These are phyloP conservation scores for Diplodia seriata DNA, from an alignment of 2,329 filamentous ascomycete genomes.

Conservation along the genomic window DNA sequence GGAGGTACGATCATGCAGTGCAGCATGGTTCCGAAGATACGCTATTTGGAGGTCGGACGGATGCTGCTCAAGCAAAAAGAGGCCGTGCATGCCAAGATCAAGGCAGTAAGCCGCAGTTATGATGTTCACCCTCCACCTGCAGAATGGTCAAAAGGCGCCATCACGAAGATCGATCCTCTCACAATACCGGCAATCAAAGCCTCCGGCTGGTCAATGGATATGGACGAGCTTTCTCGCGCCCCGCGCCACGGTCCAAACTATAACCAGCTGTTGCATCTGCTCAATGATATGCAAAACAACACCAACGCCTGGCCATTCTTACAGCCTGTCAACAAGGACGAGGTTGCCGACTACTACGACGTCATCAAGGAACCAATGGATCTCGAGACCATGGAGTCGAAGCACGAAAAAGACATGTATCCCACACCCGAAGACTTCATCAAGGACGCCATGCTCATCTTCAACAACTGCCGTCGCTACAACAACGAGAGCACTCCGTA, in stretches of 20 bases:
- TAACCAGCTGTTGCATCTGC: conserved; percentile 87
- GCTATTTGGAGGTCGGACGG: conserved; percentile 89
- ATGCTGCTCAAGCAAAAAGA: conserved; percentile 99
- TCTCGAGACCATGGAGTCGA: conserved; percentile 91
- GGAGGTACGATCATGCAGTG: conserved; percentile 99
- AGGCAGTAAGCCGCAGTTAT: conserved; percentile 87
- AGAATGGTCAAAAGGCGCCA: conserved; percentile 72
- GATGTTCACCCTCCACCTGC: conserved; percentile 84
- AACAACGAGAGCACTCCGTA: conserved; percentile 96
- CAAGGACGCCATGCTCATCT: conserved; percentile 85
- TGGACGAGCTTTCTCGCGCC: conserved; percentile 95
- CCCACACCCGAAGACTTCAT: conserved; percentile 91
- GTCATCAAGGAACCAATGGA: conserved; percentile 99
- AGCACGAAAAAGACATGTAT: conserved; percentile 93
- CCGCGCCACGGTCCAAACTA: conserved; percentile 96
- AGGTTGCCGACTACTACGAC: conserved; percentile 98
- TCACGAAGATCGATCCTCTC: conserved; percentile 79
- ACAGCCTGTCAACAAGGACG: conserved; percentile 90
- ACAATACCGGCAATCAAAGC: conserved; percentile 85
- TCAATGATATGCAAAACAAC: conserved; percentile 96
- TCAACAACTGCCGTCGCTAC: conserved; percentile 93
- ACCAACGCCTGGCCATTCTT: conserved; percentile 93
- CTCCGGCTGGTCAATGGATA: conserved; percentile 94
- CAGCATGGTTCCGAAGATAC: conserved; percentile 91
- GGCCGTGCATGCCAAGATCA: conserved; percentile 91